Percentiles rank a stretch among this genome's conserved stretches.
Evolutionary conservation across 306 rosid species (phyloP).

Genomic region (Vigna angularis): DNA sequence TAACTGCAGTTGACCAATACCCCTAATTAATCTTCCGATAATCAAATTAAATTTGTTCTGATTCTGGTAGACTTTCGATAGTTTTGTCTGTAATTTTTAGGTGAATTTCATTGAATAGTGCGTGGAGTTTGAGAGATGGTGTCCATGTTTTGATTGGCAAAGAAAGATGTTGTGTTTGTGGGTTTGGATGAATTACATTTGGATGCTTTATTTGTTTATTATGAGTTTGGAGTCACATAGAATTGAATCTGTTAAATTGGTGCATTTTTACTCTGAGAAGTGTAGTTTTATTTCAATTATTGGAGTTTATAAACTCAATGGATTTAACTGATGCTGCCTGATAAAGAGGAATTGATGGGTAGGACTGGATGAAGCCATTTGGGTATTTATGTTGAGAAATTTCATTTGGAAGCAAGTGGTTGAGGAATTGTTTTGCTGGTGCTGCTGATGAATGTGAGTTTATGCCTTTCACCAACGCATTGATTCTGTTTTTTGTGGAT

Average conservation of each 20-base stretch:
- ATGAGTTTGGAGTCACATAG: background rate
- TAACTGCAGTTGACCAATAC: too few relatives aligned
- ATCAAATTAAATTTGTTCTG: too few relatives aligned
- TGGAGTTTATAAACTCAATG: background rate
- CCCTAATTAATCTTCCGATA: background rate
- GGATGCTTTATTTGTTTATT: conserved; percentile 11
- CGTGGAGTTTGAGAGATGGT: background rate
- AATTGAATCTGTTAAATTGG: background rate
- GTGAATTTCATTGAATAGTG: background rate
- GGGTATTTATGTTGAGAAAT: background rate
- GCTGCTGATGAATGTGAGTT: conserved; percentile 2
- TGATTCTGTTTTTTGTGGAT: background rate
- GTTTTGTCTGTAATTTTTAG: background rate
- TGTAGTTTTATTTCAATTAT: background rate
- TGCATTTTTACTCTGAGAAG: conserved; percentile 2
- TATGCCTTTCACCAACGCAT: background rate
- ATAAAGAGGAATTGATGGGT: conserved; percentile 16
- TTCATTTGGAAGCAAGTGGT: conserved; percentile 9
- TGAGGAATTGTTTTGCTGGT: background rate
- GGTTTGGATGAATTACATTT: background rate
- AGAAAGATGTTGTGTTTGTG: background rate
- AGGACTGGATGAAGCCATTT: conserved; percentile 23
- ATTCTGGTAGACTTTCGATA: background rate
- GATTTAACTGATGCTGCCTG: background rate
- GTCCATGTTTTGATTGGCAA: background rate